Evolutionary conservation across 331 rosid genomes (phyloP).

Genomic region (Acacia pycnantha): DNA sequence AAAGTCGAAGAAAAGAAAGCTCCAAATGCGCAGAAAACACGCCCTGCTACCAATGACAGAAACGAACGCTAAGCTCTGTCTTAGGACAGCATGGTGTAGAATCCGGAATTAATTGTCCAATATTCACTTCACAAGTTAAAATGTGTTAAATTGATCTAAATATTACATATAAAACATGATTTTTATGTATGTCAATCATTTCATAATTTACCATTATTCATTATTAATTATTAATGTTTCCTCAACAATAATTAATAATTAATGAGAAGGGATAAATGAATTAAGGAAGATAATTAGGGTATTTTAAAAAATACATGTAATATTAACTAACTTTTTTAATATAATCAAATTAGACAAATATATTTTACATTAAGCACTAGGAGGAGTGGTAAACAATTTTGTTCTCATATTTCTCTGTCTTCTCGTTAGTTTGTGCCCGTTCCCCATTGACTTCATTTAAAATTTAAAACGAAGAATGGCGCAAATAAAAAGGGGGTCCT

Average conservation of each 20-base stretch:
- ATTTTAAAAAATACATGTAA: too few species aligned
- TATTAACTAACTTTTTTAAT: too few species aligned
- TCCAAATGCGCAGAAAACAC: neutral
- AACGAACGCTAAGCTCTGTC: neutral
- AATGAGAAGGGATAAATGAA: too few species aligned
- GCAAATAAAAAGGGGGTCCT: neutral
- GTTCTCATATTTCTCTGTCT: neutral
- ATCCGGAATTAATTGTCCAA: neutral
- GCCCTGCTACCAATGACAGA: too few species aligned
- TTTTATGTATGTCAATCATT: too few species aligned
- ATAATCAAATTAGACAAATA: too few species aligned
- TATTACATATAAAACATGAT: too few species aligned
- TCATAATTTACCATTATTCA: accelerated
- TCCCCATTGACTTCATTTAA: neutral
- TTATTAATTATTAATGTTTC: too few species aligned
- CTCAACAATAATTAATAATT: too few species aligned
- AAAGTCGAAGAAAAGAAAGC: neutral
- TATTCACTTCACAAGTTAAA: neutral
- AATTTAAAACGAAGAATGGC: neutral
- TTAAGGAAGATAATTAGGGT: accelerated
- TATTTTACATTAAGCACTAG: too few species aligned
- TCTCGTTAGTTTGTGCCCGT: neutral
- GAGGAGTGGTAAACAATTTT: neutral
- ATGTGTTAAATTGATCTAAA: too few species aligned
- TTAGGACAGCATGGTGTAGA: neutral